Percentiles rank a stretch among this genome's conserved stretches.
phyloP scores from a whole-genome alignment of 179 eudicot species.

The Silene vulgaris region DNA sequence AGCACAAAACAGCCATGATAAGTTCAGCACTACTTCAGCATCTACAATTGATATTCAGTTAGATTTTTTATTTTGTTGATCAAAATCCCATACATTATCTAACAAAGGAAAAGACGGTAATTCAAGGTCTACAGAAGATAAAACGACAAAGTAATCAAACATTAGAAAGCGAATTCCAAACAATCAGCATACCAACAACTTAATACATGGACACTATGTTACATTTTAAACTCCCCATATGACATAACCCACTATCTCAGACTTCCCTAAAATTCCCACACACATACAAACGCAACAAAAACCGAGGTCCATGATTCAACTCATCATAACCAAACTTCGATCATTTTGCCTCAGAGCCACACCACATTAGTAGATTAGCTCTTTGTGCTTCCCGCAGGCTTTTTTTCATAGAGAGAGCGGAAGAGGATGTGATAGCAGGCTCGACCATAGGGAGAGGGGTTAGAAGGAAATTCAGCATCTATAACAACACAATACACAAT shows the following conservation, averaged over 20 bases:
- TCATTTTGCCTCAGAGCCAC: neutral
- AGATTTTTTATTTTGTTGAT: neutral
- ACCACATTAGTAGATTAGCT: no score
- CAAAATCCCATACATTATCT: neutral
- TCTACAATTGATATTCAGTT: neutral
- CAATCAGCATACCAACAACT: constrained; percentile 5
- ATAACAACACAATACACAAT: neutral
- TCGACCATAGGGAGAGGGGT: no score
- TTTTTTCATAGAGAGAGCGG: no score
- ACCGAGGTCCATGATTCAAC: neutral
- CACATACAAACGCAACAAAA: neutral
- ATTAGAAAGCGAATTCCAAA: neutral
- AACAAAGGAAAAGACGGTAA: neutral
- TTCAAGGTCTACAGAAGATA: neutral
- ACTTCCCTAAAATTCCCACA: neutral
- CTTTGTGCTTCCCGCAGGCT: no score
- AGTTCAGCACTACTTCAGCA: neutral
- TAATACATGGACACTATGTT: neutral
- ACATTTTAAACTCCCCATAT: neutral
- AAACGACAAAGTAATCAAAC: neutral
- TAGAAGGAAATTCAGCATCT: neutral
- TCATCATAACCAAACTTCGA: neutral
- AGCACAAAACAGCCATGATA: constrained; percentile 16
- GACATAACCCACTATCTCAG: neutral
- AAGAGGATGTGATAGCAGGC: no score